Base-by-base conservation (phyloP, 192 early-diverging fungal species). In the Backusella mclennaniae region DNA sequence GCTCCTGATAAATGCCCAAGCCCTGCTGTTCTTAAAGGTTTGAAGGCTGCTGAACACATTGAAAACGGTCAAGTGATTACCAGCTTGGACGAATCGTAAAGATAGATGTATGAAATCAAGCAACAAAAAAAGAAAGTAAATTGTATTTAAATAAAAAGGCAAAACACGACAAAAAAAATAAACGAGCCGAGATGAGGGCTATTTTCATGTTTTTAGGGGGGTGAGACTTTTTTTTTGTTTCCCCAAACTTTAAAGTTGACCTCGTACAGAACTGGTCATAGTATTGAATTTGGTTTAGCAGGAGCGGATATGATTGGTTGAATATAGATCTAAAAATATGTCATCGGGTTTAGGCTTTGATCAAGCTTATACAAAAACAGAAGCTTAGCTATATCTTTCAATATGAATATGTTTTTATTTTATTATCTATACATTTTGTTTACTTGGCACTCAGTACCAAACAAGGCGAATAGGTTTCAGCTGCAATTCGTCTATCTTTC, bases 1-100 rank as follows among this genome's bases (percentile, higher is more conserved):
- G 89, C 89, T 1, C 89, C 89, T 0, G 87, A 83, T 44, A 82
- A 79, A 29, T 90, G 89, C 74, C 89, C 89, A 3, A 76, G 80
- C 14, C 81, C 81, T 3, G 84, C 85, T 19, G 84, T 87, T 0
- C 31, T 90, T 49, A 39, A 75, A 12, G 82, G 82, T 12, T 66
- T 84, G 33, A 81, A 78, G 14, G 84, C 86, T 11, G 73, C 85
- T 68, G 53, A 66, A 21, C 78, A 70, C 29, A 83, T 87, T 35
- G 11, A 36, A 31, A 21, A 9, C 6, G 78, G 78, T 35, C 42
- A 71, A 33, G 59, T 68, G 0, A 39, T 79, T 17, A 52, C 66
- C n/a, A 66, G 39, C 11, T 53, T 73, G 3, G 72, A 78, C 17
- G 33, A 69, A 29, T 36, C 69, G 42, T 53, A 76, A 71, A 21